Evolutionary conservation across 2,329 filamentous ascomycete genomes (phyloP).

Genomic region (Thielaviopsis euricoi): DNA sequence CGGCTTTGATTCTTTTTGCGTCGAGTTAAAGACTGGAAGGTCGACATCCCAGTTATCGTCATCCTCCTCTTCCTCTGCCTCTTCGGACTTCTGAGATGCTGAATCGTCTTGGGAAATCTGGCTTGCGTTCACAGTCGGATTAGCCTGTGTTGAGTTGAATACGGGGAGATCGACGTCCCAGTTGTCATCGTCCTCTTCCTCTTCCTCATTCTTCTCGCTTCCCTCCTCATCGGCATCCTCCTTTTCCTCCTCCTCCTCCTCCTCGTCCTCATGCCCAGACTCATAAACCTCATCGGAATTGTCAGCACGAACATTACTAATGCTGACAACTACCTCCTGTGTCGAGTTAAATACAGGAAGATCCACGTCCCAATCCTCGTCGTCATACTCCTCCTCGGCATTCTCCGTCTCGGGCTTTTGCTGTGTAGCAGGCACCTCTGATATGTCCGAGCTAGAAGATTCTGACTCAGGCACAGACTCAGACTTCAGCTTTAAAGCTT

Average conservation of each 20-base stretch:
- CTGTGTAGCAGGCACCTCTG: neutral
- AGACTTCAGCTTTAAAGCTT: neutral
- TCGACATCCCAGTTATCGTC: neutral
- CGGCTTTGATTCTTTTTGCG: neutral
- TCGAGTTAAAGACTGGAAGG: neutral
- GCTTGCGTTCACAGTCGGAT: constrained; percentile 1
- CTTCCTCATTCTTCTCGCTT: neutral
- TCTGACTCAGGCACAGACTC: neutral
- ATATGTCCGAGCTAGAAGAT: neutral
- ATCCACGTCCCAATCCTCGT: neutral
- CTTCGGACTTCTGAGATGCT: neutral
- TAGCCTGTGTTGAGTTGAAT: constrained; percentile 8
- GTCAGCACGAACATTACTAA: neutral
- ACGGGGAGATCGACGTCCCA: constrained; percentile 9
- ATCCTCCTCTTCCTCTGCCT: neutral
- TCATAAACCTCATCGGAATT: neutral
- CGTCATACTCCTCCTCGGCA: neutral
- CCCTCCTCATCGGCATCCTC: constrained; percentile 2
- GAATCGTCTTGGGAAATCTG: neutral
- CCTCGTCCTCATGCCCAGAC: neutral
- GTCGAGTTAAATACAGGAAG: neutral
- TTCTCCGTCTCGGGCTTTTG: neutral
- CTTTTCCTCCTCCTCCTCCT: constrained; percentile 3
- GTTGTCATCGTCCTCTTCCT: constrained; percentile 6
- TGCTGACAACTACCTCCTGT: neutral